phyloP scores from a whole-genome alignment of 768 basidiomycete species.

The Russula dissimulans region DNA sequence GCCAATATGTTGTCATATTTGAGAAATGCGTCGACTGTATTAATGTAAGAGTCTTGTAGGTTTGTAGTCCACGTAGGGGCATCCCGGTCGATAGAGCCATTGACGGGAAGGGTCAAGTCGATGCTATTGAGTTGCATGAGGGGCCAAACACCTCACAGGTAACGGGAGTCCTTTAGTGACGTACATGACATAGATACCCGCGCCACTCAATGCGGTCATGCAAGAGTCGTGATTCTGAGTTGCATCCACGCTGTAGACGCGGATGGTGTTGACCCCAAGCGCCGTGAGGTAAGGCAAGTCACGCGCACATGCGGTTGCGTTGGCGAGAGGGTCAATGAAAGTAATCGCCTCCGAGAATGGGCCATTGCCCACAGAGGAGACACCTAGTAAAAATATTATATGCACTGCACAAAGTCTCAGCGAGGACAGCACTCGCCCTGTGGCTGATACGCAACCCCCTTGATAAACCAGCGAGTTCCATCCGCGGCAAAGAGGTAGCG shows the following conservation, averaged over 20 bases:
- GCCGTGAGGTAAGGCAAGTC: conserved; percentile 72
- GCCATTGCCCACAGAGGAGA: not conserved
- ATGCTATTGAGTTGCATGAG: conserved; percentile 41
- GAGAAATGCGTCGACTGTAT: conserved; percentile 69
- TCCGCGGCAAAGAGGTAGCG: conserved; percentile 73
- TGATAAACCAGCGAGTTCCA: conserved; percentile 79
- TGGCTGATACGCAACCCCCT: conserved; percentile 77
- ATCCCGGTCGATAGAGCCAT: conserved; percentile 73
- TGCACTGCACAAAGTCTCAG: not conserved
- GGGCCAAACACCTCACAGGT: not conserved
- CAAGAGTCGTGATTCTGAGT: conserved; percentile 79
- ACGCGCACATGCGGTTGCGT: conserved; percentile 56
- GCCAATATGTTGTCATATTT: conserved; percentile 87
- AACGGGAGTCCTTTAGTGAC: conserved; percentile 23
- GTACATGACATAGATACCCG: conserved; percentile 86
- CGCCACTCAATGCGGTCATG: conserved; percentile 66
- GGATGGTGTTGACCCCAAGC: conserved; percentile 72
- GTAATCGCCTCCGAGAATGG: conserved; percentile 63
- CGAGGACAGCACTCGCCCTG: conserved; percentile 43
- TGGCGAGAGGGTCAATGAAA: conserved; percentile 73
- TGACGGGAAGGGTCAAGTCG: conserved; percentile 75
- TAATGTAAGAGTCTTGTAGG: conserved; percentile 67
- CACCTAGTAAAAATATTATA: not conserved
- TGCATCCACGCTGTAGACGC: conserved; percentile 81
- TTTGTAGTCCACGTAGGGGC: conserved; percentile 74